phyloP scores from a whole-genome alignment of 495 filamentous ascomycete species.

The Letharia columbiana region DNA sequence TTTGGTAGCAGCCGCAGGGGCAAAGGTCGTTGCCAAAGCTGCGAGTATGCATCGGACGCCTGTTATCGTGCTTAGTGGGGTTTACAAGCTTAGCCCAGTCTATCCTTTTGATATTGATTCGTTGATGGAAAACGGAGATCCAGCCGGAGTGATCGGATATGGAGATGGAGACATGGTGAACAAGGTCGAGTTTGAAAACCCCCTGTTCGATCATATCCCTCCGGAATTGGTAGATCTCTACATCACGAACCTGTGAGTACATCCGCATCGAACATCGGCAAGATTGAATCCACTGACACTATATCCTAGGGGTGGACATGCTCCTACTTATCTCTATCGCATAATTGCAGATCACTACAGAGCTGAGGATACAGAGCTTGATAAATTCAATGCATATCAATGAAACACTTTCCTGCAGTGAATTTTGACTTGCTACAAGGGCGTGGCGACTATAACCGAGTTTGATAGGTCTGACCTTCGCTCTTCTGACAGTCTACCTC shows the following conservation, averaged over 20 bases:
- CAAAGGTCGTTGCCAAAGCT: slow-evolving; percentile 68
- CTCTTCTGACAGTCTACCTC: background rate
- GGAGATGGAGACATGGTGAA: slow-evolving; percentile 67
- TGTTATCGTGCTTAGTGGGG: slow-evolving; percentile 73
- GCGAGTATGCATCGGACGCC: slow-evolving; percentile 71
- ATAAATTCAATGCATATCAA: slow-evolving; percentile 1
- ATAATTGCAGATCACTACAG: slow-evolving; percentile 83
- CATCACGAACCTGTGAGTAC: slow-evolving; percentile 81
- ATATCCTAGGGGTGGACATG: slow-evolving; percentile 59
- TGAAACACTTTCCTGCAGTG: slow-evolving; percentile 5
- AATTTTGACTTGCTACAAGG: background rate
- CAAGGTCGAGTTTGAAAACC: slow-evolving; percentile 69
- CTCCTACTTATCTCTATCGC: slow-evolving; percentile 69
- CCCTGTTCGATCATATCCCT: slow-evolving; percentile 73
- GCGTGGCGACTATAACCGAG: background rate
- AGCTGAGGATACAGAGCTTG: slow-evolving; percentile 58
- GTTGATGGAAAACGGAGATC: slow-evolving; percentile 73
- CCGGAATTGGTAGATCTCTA: slow-evolving; percentile 78
- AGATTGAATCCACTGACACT: slow-evolving; percentile 26
- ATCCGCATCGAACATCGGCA: background rate
- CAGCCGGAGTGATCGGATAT: slow-evolving; percentile 61
- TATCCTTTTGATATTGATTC: slow-evolving; percentile 71
- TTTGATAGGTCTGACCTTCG: background rate
- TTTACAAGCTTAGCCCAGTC: slow-evolving; percentile 85
- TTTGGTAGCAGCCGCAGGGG: slow-evolving; percentile 69